Conservation (phyloP, 1,284 basidiomycete genomes). For the Cystobasidiaceae sp. region DNA sequence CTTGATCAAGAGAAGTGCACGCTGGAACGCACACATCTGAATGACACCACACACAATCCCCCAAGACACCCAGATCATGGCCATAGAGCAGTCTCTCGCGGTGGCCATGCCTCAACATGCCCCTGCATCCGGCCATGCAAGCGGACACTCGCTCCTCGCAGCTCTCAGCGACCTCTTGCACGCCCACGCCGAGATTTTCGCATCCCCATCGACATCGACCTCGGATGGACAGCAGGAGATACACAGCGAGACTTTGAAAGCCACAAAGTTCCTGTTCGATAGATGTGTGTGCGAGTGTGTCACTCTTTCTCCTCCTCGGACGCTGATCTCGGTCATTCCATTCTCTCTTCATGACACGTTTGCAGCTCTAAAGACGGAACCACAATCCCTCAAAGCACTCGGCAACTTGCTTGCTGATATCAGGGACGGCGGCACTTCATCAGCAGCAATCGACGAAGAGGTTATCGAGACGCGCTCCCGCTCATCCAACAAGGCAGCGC, state of each 20-base stretch:
- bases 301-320: not conserved
- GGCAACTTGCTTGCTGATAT: conserved; percentile 6
- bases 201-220: conserved; percentile 7
- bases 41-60: too few relatives aligned
- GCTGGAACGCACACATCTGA: too few relatives aligned
- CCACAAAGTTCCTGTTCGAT: conserved; percentile 25
- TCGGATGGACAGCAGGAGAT: not conserved
- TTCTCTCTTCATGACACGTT: too few relatives aligned
- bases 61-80: too few relatives aligned
- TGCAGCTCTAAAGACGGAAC: conserved; percentile 23
- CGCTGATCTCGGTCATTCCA: too few relatives aligned
- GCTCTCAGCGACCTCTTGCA: conserved; percentile 17
- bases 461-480: conserved; percentile 25
- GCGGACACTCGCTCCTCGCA: too few relatives aligned
- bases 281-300: conserved; percentile 8
- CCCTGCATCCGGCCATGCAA: too few relatives aligned
- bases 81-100: too few relatives aligned
- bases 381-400: not conserved
- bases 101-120: too few relatives aligned
- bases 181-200: conserved; percentile 24
- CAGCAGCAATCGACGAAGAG: not conserved
- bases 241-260: conserved; percentile 5
- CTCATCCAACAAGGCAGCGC: not conserved
- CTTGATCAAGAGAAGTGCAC: too few relatives aligned
- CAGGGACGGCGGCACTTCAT: not conserved